Conservation (phyloP, 208 protist species). For the Acanthamoeba royreba region DNA sequence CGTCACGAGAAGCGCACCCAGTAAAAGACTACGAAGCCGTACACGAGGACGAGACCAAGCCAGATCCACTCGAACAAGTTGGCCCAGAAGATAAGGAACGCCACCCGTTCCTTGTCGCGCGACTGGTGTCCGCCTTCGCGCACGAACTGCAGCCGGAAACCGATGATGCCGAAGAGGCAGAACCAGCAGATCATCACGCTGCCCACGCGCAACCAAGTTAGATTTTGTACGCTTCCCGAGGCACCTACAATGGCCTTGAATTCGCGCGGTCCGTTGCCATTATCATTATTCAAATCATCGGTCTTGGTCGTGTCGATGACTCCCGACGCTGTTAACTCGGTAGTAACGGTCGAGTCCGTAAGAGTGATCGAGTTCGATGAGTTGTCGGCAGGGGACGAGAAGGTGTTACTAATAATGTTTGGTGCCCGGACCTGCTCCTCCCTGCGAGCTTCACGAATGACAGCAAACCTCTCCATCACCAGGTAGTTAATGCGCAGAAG, state of each 20-base stretch:
- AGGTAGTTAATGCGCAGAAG: neutral
- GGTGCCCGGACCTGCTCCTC: too few species aligned
- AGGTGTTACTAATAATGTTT: too few species aligned
- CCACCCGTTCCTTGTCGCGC: neutral
- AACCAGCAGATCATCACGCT: neutral
- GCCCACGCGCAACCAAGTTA: neutral
- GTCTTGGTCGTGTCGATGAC: too few species aligned
- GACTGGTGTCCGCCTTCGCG: neutral
- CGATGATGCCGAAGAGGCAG: conserved; percentile 12
- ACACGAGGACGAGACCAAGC: neutral
- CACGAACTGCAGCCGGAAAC: conserved; percentile 3
- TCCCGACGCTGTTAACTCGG: too few species aligned
- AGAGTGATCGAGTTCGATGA: too few species aligned
- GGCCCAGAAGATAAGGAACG: neutral
- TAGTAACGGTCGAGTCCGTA: too few species aligned
- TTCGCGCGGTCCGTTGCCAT: neutral
- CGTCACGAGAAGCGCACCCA: neutral
- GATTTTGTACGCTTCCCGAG: neutral
- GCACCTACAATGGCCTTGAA: neutral
- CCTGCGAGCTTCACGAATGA: neutral
- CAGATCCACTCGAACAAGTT: conserved; percentile 6
- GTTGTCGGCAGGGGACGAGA: too few species aligned
- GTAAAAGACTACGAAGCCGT: conserved; percentile 4
- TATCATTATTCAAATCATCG: too few species aligned
- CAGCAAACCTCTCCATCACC: neutral